Conservation (phyloP, 257 asterid genomes). For the Solanum lycopersicoides region DNA sequence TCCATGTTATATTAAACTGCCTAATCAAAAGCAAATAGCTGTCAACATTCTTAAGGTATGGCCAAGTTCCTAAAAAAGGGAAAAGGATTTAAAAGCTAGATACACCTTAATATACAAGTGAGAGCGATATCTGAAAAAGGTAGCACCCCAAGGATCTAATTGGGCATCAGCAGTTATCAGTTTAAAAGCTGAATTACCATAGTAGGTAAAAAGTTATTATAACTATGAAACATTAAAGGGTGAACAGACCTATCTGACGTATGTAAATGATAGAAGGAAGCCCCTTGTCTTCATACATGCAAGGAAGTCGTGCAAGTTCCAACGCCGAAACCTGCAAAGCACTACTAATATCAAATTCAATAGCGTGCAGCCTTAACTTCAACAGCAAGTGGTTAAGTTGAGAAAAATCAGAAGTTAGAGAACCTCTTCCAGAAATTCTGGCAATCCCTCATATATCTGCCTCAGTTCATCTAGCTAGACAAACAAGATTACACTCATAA, state of each 20-base stretch:
- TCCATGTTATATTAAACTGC: background rate
- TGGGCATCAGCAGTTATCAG: background rate
- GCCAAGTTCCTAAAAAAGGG: background rate
- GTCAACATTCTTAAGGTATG: background rate
- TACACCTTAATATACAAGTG: background rate
- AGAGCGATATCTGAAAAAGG: background rate
- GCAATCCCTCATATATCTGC: constrained; percentile 94
- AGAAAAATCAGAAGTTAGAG: constrained; percentile 14
- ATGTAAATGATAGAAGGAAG: constrained; percentile 78
- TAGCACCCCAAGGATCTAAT: background rate
- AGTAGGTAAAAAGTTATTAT: background rate
- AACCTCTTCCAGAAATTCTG: constrained; percentile 95
- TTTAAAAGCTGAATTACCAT: background rate
- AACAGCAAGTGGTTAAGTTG: background rate
- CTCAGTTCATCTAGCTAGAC: constrained; percentile 96
- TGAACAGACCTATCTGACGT: constrained; percentile 77
- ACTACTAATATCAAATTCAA: constrained; percentile 11
- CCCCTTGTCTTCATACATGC: constrained; percentile 42
- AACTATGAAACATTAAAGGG: background rate
- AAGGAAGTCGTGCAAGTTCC: constrained; percentile 85
- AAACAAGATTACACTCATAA: constrained; percentile 5
- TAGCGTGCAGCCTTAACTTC: background rate
- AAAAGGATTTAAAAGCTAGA: background rate
- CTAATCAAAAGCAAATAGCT: background rate
- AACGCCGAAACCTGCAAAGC: constrained; percentile 63